Conservation (phyloP, 2,329 filamentous ascomycete genomes). For the Nothophoma quercina region DNA sequence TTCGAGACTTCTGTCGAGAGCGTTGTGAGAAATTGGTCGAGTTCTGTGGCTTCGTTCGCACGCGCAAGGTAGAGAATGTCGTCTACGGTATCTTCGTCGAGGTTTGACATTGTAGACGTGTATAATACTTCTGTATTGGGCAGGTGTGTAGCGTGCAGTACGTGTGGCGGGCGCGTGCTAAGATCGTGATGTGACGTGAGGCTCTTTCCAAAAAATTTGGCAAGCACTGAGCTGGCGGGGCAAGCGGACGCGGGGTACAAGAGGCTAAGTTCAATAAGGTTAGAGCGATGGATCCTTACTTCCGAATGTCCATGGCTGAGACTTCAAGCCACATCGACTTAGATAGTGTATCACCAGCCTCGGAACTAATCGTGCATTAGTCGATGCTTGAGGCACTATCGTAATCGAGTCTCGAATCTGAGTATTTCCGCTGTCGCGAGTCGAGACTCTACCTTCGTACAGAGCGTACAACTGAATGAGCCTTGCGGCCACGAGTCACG, state of each 20-base stretch:
- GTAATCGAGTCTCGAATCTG: neutral
- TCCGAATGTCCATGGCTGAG: neutral
- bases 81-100: slow-evolving; percentile 78
- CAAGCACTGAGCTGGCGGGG: slow-evolving; percentile 1
- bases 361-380: too few species aligned
- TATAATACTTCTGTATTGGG: neutral
- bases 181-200: slow-evolving; percentile 16
- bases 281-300: slow-evolving; percentile 6
- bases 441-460: neutral
- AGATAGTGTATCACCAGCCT: too few species aligned
- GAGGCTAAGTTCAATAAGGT: neutral
- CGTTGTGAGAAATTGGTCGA: slow-evolving; percentile 66
- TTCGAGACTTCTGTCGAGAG: slow-evolving; percentile 69
- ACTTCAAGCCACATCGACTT: slow-evolving; percentile 4
- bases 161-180: slow-evolving; percentile 3
- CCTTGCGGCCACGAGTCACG: neutral
- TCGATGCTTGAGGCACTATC: too few species aligned
- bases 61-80: slow-evolving; percentile 90
- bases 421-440: neutral
- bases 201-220: slow-evolving; percentile 12
- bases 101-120: slow-evolving; percentile 28
- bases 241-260: slow-evolving; percentile 12
- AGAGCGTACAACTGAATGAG: neutral
- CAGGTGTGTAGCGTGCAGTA: neutral
- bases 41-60: slow-evolving; percentile 74